Conservation (phyloP, 495 filamentous ascomycete species). For the Tuber borchii region DNA sequence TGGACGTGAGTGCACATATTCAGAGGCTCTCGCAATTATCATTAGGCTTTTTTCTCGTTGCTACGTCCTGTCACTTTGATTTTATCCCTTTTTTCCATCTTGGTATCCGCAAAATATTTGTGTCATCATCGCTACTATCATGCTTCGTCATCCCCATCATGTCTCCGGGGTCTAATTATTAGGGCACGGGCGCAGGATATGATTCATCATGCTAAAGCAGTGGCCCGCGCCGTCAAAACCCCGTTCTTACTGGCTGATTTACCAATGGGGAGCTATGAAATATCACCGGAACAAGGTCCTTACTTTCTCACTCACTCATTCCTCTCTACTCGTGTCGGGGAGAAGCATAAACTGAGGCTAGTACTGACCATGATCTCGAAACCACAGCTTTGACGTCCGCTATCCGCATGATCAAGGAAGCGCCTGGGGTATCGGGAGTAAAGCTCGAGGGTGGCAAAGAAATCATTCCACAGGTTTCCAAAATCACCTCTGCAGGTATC, state of each 20-base stretch:
- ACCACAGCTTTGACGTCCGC: conserved; percentile 64
- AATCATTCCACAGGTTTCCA: conserved; percentile 76
- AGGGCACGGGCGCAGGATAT: conserved; percentile 60
- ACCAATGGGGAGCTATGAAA: conserved; percentile 95
- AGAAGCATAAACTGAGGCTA: not conserved
- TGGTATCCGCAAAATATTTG: not conserved
- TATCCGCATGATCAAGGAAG: conserved; percentile 85
- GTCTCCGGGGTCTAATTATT: conserved; percentile 1
- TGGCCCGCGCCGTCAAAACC: conserved; percentile 69
- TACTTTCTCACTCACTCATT: conserved; percentile 2
- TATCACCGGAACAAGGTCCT: conserved; percentile 66
- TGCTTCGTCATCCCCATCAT: conserved; percentile 1
- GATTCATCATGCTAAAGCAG: conserved; percentile 88
- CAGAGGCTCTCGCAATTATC: not conserved
- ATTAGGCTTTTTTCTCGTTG: not conserved
- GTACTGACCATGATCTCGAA: not conserved
- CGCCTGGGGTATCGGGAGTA: conserved; percentile 62
- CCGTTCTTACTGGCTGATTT: conserved; percentile 87
- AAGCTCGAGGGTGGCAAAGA: conserved; percentile 92
- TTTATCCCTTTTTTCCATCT: not conserved
- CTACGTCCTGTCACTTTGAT: not conserved
- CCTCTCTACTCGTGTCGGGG: not conserved
- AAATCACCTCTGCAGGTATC: conserved; percentile 84
- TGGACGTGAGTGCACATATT: conserved; percentile 43
- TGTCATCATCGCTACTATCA: not conserved